A percentile compares a stretch with the other conserved stretches of the same genome.
Conservation (phyloP, 1,284 basidiomycete species). For the Heterobasidion irregulare region DNA sequence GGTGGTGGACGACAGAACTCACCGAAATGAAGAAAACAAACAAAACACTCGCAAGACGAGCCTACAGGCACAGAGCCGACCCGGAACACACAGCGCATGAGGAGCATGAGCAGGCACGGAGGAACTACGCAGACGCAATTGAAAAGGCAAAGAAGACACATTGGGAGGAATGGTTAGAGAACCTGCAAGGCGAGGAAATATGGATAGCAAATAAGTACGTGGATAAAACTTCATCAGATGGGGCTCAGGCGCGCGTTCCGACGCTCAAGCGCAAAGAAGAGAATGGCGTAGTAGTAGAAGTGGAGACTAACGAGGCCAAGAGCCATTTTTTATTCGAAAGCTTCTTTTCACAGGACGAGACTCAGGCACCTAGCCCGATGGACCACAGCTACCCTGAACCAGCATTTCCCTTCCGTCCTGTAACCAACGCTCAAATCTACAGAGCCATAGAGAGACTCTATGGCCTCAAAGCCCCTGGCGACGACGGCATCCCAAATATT, state of each 20-base stretch:
- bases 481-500: slow-evolving; percentile 26
- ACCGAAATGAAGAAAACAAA: slow-evolving; percentile 3
- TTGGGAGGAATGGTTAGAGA: slow-evolving; percentile 25
- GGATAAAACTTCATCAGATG: slow-evolving; percentile 13
- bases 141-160: no score
- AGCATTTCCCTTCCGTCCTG: not conserved
- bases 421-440: not conserved
- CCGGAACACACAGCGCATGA: slow-evolving; percentile 12
- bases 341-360: slow-evolving; percentile 22
- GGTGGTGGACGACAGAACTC: slow-evolving; percentile 25
- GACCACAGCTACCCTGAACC: not conserved
- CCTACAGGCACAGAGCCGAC: not conserved
- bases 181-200: slow-evolving; percentile 14
- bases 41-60: not conserved
- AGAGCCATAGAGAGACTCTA: not conserved
- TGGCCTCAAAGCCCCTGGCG: slow-evolving; percentile 26
- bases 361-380: not conserved
- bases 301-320: slow-evolving; percentile 19
- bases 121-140: no score
- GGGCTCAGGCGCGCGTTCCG: slow-evolving; percentile 22
- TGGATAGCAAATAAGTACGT: slow-evolving; percentile 15
- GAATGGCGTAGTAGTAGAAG: not conserved
- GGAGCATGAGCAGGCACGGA: slow-evolving; percentile 20
- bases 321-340: slow-evolving; percentile 14
- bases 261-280: slow-evolving; percentile 11